phyloP scores from a whole-genome alignment of 768 basidiomycete genomes.

The Tulasnella sp. region DNA sequence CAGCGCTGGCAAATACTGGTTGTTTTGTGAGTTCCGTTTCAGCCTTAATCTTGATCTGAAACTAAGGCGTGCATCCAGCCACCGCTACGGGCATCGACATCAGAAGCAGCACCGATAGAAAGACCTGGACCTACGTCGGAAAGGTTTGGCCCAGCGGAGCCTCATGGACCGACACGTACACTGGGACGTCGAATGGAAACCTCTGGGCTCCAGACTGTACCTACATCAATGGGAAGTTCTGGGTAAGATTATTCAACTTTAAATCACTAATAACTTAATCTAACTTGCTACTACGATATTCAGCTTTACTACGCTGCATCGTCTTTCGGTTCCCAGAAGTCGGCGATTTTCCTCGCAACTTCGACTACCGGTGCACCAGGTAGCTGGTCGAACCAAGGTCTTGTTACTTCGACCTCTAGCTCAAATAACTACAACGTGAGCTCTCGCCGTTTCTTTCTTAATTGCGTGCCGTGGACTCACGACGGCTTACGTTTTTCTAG shows the following conservation, averaged over 20 bases:
- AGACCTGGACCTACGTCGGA: background rate
- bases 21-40: background rate
- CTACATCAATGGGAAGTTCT: background rate
- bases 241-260: background rate
- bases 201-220: conserved; percentile 1
- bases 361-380: conserved; percentile 33
- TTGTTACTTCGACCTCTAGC: conserved; percentile 34
- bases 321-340: conserved; percentile 42
- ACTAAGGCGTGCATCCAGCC: background rate
- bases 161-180: background rate
- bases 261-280: background rate
- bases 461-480: background rate
- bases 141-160: background rate
- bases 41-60: background rate
- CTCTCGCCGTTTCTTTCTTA: background rate
- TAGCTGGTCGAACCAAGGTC: conserved; percentile 34
- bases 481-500: conserved; percentile 19
- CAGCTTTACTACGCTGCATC: conserved; percentile 47
- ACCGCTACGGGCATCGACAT: background rate
- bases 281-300: no score
- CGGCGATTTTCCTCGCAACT: conserved; percentile 44
- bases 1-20: background rate
- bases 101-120: background rate
- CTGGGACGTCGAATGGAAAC: background rate
- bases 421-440: conserved; percentile 33